Evolutionary conservation across 768 basidiomycete species (phyloP).

Genomic region (Suillus luteus): DNA sequence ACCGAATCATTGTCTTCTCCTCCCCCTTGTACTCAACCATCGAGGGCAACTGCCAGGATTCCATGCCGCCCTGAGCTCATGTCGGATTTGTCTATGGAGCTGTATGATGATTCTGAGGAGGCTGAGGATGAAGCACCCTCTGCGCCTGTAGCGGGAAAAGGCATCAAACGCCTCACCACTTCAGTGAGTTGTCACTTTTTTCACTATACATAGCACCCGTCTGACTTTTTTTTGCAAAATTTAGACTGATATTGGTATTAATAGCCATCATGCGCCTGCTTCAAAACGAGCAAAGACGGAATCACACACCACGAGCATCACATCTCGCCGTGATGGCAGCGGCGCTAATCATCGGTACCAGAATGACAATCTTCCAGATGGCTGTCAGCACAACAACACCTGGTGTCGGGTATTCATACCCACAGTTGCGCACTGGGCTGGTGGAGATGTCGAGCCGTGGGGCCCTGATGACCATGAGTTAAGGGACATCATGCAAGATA

Average conservation of each 20-base stretch:
- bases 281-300: conserved; percentile 1
- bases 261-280: background rate
- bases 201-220: too few relatives aligned
- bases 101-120: too few relatives aligned
- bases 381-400: background rate
- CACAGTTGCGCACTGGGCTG: background rate
- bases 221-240: background rate
- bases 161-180: too few relatives aligned
- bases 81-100: too few relatives aligned
- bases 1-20: background rate
- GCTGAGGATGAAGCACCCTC: too few relatives aligned
- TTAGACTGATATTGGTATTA: background rate
- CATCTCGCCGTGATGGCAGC: background rate
- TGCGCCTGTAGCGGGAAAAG: too few relatives aligned
- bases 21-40: background rate
- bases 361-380: background rate
- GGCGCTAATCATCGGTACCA: background rate
- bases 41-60: background rate
- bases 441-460: background rate
- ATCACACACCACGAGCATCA: background rate
- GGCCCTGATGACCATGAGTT: background rate
- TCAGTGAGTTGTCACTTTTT: too few relatives aligned
- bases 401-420: background rate
- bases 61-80: background rate
- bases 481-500: background rate